A percentile compares a stretch with the other conserved stretches of the same genome.
Conservation (phyloP, 345 rosid species). For the Linum trigynum region DNA sequence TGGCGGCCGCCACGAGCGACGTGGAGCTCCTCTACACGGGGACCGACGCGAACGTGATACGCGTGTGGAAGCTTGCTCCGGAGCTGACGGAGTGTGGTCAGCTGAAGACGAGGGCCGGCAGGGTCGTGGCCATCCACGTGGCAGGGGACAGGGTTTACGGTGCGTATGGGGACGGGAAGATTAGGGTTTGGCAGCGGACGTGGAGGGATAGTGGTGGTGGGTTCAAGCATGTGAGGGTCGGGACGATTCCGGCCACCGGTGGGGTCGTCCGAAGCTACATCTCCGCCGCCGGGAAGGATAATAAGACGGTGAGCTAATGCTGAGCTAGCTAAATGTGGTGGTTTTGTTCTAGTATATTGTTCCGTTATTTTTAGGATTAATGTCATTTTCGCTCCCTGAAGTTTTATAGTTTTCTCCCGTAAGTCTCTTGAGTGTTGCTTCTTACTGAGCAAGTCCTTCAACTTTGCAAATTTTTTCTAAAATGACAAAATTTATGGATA, state of each 20-base stretch:
- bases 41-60: conserved; percentile 30
- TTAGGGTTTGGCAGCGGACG: conserved; percentile 40
- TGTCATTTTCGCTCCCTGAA: neutral
- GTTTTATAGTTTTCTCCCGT: neutral
- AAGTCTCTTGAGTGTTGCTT: neutral
- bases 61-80: conserved; percentile 38
- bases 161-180: conserved; percentile 40
- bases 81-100: conserved; percentile 40
- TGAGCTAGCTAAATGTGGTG: neutral
- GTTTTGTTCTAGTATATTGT: neutral
- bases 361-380: neutral
- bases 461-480: neutral
- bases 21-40: conserved; percentile 35
- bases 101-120: conserved; percentile 32
- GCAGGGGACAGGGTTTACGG: conserved; percentile 33
- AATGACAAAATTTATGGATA: neutral
- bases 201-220: conserved; percentile 23
- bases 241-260: conserved; percentile 28
- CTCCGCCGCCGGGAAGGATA: conserved; percentile 28
- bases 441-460: neutral
- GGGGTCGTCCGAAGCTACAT: conserved; percentile 37
- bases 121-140: conserved; percentile 32
- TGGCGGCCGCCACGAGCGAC: conserved; percentile 18
- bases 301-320: conserved; percentile 21
- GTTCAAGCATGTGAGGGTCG: conserved; percentile 34